Evolutionary conservation across 2,329 filamentous ascomycete species (phyloP), one percentile per base, ranked within the genome.

Genomic region (Talaromyces rugulosus): DNA sequence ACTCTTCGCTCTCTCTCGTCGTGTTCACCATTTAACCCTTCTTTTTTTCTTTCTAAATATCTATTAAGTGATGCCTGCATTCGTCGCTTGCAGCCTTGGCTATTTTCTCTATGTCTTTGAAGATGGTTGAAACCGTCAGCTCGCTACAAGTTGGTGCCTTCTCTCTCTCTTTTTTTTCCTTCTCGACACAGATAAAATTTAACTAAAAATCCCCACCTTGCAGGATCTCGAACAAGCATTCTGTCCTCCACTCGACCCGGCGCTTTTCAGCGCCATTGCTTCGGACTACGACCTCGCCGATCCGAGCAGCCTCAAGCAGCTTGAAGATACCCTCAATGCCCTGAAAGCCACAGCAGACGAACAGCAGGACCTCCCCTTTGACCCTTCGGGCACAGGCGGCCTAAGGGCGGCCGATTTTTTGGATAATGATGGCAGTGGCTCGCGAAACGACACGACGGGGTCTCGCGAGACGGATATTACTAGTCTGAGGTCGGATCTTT

Each of bases 281-380:
- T 85, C 80, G 58, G 94, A 98, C 70, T 91, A 87, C 74, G 84
- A 92, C 67, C 78, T 93, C 18, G 72, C 76, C 2, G 74, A 85
- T 27, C 68, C 82, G 0, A 72, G 77, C 0, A 79, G 87, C 50
- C 78, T 87, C 34, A 70, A 82, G 2, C 77, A 80, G 9, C 86
- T 88, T 2, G 83, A 83, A 33, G 71, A 78, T n/a, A 81, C 83
- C 0, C 80, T 97, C 1, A 81, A 89, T n/a, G 74, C 77, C 1
- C 77, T 97, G 14, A 89, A 89, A 58, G 78, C 85, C 33, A 79
- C 83, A 62, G 91, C 89, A 0, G 89, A 95, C 71, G 90, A 95
- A 70, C 84, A 87, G 16, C 87, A 85, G 9, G 66, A 75, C 57
- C 63, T 75, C 4, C 87, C 87, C 0, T 96, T 96, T 70, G 91